Base-by-base conservation (phyloP, 257 asterid species). In the Handroanthus guayacan region DNA sequence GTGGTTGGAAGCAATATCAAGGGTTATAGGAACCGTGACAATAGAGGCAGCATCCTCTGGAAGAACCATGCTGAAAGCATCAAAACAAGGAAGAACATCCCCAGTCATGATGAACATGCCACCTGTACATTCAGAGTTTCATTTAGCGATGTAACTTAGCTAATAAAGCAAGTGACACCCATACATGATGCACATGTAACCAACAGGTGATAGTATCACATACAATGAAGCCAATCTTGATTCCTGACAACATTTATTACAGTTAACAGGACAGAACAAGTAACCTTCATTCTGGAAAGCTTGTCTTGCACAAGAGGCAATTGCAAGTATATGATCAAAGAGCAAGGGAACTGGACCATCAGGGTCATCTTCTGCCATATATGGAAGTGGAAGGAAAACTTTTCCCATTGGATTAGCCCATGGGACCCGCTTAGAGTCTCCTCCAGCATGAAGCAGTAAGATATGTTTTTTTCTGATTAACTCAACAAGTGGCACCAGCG, bases 361-460 rank as follows among this genome's bases (percentile, higher is more conserved):
- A 55, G 88, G 97, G 81, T 95, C 97, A 82, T 91, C 98, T 17
- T 88, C 86, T 68, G 96, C 99, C 92, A 95, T 82, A 79, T 77
- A 95, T 56, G 99, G 98, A 60, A 95, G 98, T 14, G 99, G 98
- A 76, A 95, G 88, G 84, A 95, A 95, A 81, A 91, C 97, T 80
- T 95, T 95, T 55, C 98, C 98, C 99, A 95, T 95, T 48, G 98
- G 99, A 82, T 95, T 95, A 67, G 98, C 98, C 99, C 99, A 95
- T 47, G 98, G 98, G 67, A 95, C 97, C 87, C 98, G 80, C 88
- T 95, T 91, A 72, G 98, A 95, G 92, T 95, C 98, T 75, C 98
- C 99, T 77, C 97, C 99, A 78, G 97, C 99, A 83, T 95, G 99
- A 82, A 95, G 90, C 79, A 93, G 86, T 78, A 93, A 82, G 73